Conservation (phyloP, 352 stramenopile genomes). For the Phytopythium ostracodes region DNA sequence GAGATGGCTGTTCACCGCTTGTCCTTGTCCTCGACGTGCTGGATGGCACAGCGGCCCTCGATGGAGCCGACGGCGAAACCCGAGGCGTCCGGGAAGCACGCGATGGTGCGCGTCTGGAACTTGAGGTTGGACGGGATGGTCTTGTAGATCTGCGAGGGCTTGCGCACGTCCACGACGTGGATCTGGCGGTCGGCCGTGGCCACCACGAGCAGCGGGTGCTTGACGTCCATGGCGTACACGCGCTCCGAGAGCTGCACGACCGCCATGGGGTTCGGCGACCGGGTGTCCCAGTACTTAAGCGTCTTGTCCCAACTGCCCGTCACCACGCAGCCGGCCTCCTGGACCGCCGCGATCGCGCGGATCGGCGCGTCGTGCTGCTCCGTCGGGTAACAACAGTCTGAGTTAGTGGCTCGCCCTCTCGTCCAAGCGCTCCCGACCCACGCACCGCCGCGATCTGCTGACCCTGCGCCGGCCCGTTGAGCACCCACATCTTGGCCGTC, state of each 20-base stretch:
- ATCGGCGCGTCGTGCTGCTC: slow-evolving; percentile 91
- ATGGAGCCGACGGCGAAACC: slow-evolving; percentile 90
- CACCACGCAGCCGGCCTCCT: slow-evolving; percentile 87
- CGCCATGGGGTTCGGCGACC: slow-evolving; percentile 84
- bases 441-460: slow-evolving; percentile 78
- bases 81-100: slow-evolving; percentile 84
- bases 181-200: slow-evolving; percentile 90
- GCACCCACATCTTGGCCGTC: slow-evolving; percentile 93
- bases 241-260: slow-evolving; percentile 91
- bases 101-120: slow-evolving; percentile 85
- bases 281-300: slow-evolving; percentile 97
- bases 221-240: slow-evolving; percentile 94
- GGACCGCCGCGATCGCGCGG: slow-evolving; percentile 82
- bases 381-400: slow-evolving; percentile 18
- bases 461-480: slow-evolving; percentile 70
- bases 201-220: slow-evolving; percentile 92
- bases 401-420: not conserved
- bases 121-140: slow-evolving; percentile 82
- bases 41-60: slow-evolving; percentile 89
- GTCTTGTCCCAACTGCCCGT: slow-evolving; percentile 94
- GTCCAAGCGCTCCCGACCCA: not conserved
- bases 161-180: slow-evolving; percentile 83
- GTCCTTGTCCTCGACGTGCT: slow-evolving; percentile 86
- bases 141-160: slow-evolving; percentile 87
- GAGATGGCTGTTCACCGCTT: slow-evolving; percentile 40